Conservation (phyloP, 495 filamentous ascomycete genomes). For the Aspergillus steynii region DNA sequence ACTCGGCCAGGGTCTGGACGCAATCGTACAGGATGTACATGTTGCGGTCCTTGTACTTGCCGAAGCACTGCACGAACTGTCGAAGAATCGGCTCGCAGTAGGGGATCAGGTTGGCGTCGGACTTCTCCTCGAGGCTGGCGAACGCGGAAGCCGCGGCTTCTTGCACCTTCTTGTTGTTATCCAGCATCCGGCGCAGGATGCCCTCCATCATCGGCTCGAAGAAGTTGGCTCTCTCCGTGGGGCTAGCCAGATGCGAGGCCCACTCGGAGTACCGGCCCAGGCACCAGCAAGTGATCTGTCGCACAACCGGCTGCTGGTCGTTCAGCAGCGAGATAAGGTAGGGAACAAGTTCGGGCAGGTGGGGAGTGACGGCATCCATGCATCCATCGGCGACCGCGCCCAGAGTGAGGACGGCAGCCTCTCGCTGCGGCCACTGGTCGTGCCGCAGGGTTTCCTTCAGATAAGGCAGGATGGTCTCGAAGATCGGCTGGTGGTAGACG, state of each 20-base stretch:
- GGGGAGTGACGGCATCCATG: constrained; percentile 83
- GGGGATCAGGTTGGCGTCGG: constrained; percentile 71
- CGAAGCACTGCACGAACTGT: constrained; percentile 91
- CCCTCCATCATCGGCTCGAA: constrained; percentile 99
- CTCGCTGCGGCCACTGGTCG: constrained; percentile 85
- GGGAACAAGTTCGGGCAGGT: constrained; percentile 86
- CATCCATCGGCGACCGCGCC: constrained; percentile 96
- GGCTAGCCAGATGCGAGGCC: constrained; percentile 75
- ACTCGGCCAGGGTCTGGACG: constrained; percentile 94
- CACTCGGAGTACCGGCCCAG: constrained; percentile 91
- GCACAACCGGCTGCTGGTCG: constrained; percentile 86
- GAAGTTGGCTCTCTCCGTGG: constrained; percentile 66
- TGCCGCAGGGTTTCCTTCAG: constrained; percentile 87
- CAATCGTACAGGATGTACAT: constrained; percentile 99
- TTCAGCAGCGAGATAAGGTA: constrained; percentile 87
- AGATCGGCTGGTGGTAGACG: constrained; percentile 84
- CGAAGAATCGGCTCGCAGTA: constrained; percentile 89
- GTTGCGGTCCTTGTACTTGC: constrained; percentile 95
- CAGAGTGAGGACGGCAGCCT: constrained; percentile 92
- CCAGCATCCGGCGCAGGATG: constrained; percentile 89
- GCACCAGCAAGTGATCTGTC: constrained; percentile 98
- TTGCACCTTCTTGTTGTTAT: constrained; percentile 96
- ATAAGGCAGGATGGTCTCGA: constrained; percentile 88
- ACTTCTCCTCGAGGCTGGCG: constrained; percentile 93
- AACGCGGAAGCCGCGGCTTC: constrained; percentile 96